A percentile compares a stretch with the other conserved stretches of the same genome.
These are phyloP conservation scores for Hyphodiscus sp. DNA, from an alignment of 2,329 filamentous ascomycete genomes.

Conservation along the genomic window DNA sequence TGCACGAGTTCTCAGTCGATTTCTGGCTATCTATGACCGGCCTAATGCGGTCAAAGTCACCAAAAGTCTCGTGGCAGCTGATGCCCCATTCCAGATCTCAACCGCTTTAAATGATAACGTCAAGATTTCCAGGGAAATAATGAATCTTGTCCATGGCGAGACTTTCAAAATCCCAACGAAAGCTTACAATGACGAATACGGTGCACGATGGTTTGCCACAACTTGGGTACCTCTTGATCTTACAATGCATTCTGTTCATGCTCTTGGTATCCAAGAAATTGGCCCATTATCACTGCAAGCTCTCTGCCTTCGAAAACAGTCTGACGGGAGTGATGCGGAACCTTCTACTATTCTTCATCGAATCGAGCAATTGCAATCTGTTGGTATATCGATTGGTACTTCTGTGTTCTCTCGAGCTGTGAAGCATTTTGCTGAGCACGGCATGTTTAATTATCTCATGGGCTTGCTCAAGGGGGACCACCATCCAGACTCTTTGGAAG, in stretches of 20 bases:
- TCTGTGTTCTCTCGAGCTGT: slow-evolving; percentile 62
- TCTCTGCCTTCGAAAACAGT: slow-evolving; percentile 52
- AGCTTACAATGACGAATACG: slow-evolving; percentile 59
- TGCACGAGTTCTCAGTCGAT: slow-evolving; percentile 35
- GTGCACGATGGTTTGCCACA: slow-evolving; percentile 76
- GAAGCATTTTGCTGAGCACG: slow-evolving; percentile 52
- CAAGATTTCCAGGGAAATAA: slow-evolving; percentile 26
- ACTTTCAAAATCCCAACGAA: slow-evolving; percentile 33
- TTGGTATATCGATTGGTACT: slow-evolving; percentile 55
- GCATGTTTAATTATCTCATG: slow-evolving; percentile 33
- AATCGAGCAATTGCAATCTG: slow-evolving; percentile 52
- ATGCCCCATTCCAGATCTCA: slow-evolving; percentile 18
- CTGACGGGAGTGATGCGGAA: slow-evolving; percentile 37
- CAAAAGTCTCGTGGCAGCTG: slow-evolving; percentile 21
- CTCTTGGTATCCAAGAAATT: slow-evolving; percentile 65
- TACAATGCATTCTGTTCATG: slow-evolving; percentile 61
- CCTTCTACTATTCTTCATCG: slow-evolving; percentile 49
- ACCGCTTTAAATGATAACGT: slow-evolving; percentile 7
- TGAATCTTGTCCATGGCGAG: slow-evolving; percentile 29
- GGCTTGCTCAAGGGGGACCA: slow-evolving; percentile 46
- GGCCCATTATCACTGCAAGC: slow-evolving; percentile 73
- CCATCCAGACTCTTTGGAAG: slow-evolving; percentile 57
- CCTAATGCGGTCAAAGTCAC: slow-evolving; percentile 20
- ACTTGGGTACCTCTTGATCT: slow-evolving; percentile 67
- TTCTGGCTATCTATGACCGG: slow-evolving; percentile 30